Percentiles rank a stretch among this genome's conserved stretches.
Conservation (phyloP, 805 yeast species). For the Ascoidea rubescens region DNA sequence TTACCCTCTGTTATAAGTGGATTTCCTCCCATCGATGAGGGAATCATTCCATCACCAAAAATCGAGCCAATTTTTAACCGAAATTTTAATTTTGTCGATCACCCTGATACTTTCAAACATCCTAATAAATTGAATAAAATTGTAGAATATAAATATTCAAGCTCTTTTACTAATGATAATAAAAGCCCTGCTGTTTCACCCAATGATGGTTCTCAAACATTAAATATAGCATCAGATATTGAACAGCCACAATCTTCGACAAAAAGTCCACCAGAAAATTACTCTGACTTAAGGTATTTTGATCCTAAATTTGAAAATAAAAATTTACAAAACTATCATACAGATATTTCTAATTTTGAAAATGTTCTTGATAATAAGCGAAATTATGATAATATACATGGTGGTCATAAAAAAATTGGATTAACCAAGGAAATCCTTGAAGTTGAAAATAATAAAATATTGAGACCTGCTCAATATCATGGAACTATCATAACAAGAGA, state of each 20-base stretch:
- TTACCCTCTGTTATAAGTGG: too few relatives aligned
- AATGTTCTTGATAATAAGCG: not conserved
- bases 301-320: not conserved
- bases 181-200: too few relatives aligned
- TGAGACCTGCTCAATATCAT: not conserved
- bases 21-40: constrained; percentile 3
- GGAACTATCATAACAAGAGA: not conserved
- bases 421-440: not conserved
- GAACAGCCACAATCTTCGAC: too few relatives aligned
- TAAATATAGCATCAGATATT: too few relatives aligned
- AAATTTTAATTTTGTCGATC: too few relatives aligned
- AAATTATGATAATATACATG: not conserved
- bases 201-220: not conserved
- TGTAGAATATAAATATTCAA: not conserved
- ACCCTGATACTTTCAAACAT: too few relatives aligned
- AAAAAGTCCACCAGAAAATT: not conserved
- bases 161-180: not conserved
- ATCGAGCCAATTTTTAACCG: constrained; percentile 4
- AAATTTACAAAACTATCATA: too few relatives aligned
- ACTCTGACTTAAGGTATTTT: not conserved
- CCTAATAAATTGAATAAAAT: not conserved
- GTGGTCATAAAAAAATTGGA: not conserved
- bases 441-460: not conserved
- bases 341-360: not conserved
- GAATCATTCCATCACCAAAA: not conserved